Conservation (phyloP, 441 rosid genomes). For the Gossypium aridum region DNA sequence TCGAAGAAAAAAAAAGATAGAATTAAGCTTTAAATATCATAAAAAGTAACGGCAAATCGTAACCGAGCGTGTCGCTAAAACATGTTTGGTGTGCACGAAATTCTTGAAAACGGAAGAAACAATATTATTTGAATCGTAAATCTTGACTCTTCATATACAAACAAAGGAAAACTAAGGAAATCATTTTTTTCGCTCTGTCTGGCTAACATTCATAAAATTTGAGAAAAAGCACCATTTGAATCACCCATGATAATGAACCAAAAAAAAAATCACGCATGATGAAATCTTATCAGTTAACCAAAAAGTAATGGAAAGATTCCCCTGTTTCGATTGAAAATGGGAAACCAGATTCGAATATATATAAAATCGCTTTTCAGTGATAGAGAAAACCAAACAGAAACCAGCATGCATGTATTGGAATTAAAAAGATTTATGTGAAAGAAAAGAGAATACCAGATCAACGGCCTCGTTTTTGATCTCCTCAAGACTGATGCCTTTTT, state of each 20-base stretch:
- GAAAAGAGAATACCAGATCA: constrained; percentile 51
- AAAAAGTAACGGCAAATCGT: neutral
- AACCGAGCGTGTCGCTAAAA: neutral
- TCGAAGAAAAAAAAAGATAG: neutral
- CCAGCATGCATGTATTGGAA: neutral
- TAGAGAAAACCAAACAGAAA: neutral
- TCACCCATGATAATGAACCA: too few relatives aligned
- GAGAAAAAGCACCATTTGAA: neutral
- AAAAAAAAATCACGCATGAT: neutral
- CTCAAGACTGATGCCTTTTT: constrained; percentile 46
- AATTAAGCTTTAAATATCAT: neutral
- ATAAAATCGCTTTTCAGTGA: neutral
- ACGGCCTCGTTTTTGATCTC: constrained; percentile 77
- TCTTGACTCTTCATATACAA: neutral
- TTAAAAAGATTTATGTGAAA: neutral
- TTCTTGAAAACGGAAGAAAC: neutral
- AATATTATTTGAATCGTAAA: neutral
- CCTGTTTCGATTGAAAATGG: neutral
- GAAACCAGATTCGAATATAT: neutral
- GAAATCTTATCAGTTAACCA: neutral
- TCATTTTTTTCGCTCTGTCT: neutral
- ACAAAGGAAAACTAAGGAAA: neutral
- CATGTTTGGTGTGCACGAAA: neutral
- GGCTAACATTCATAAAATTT: neutral
- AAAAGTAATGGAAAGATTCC: neutral